Evolutionary conservation across 2,329 filamentous ascomycete species (phyloP).

Genomic region (Xenosphaeropsis pyriputrescens): DNA sequence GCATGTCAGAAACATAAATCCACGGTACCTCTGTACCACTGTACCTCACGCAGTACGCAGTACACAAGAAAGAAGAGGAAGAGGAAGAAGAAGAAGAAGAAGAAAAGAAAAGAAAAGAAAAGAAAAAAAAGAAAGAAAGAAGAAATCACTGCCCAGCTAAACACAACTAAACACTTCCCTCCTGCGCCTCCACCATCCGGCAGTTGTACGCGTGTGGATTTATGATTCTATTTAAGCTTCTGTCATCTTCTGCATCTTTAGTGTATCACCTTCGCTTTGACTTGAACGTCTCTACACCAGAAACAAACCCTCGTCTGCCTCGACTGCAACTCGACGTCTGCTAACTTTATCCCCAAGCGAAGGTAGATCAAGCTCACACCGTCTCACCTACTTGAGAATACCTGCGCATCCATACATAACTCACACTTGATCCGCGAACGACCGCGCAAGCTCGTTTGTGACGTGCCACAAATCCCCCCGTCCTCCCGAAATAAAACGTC

Average conservation of each 20-base stretch:
- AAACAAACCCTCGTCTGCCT: not conserved
- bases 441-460: conserved; percentile 8
- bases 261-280: conserved; percentile 11
- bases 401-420: conserved; percentile 4
- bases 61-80: no score
- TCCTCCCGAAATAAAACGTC: conserved; percentile 3
- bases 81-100: no score
- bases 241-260: conserved; percentile 13
- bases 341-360: conserved; percentile 16
- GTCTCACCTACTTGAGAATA: conserved; percentile 10
- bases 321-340: conserved; percentile 1
- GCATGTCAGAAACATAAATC: not conserved
- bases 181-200: not conserved
- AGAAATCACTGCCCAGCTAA: no score
- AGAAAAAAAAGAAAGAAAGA: no score
- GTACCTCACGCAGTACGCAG: no score
- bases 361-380: conserved; percentile 9
- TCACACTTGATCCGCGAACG: not conserved
- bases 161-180: not conserved
- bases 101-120: no score
- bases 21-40: no score
- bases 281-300: not conserved
- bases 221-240: conserved; percentile 11
- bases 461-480: no score
- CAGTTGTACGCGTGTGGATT: not conserved